A percentile compares a stretch with the other conserved stretches of the same genome.
phyloP scores from a whole-genome alignment of 495 filamentous ascomycete genomes.

The Trichoderma parareesei region DNA sequence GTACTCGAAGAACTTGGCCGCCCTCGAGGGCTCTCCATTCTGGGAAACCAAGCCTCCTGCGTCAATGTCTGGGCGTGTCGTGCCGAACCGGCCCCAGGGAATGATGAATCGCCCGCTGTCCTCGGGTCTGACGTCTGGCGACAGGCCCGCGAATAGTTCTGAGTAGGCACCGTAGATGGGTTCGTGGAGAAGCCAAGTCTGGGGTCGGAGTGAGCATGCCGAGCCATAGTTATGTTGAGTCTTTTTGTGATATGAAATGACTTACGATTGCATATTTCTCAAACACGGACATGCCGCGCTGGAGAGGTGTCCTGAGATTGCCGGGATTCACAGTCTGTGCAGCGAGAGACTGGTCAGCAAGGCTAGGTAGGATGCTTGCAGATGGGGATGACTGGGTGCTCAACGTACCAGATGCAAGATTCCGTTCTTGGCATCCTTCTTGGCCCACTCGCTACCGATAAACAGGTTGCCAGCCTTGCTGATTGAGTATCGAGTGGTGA shows the following conservation, averaged over 20 bases:
- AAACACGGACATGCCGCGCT: conserved; percentile 9
- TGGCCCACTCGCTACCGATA: conserved; percentile 2
- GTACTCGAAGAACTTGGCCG: background rate
- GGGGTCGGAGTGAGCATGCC: background rate
- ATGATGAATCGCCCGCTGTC: background rate
- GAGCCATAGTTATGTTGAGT: background rate
- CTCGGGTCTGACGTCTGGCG: conserved; percentile 25
- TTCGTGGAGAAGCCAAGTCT: background rate
- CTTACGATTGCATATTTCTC: background rate
- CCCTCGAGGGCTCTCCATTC: background rate
- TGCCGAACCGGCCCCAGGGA: background rate
- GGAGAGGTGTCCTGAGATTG: conserved; percentile 1
- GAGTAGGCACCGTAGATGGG: conserved; percentile 35
- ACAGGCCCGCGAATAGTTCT: conserved; percentile 33
- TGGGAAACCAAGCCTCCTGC: background rate
- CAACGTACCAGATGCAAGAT: conserved; percentile 6
- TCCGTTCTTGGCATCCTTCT: background rate
- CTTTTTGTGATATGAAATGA: background rate
- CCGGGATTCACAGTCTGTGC: conserved; percentile 5
- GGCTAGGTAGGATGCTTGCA: background rate
- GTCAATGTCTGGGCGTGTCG: background rate
- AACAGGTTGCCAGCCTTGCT: conserved; percentile 8
- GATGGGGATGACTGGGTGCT: background rate
- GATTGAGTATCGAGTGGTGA: background rate
- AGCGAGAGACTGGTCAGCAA: background rate